A percentile compares a stretch with the other conserved stretches of the same genome.
Evolutionary conservation across 805 yeast genomes (phyloP).

Genomic region (Yarrowia hollandica): DNA sequence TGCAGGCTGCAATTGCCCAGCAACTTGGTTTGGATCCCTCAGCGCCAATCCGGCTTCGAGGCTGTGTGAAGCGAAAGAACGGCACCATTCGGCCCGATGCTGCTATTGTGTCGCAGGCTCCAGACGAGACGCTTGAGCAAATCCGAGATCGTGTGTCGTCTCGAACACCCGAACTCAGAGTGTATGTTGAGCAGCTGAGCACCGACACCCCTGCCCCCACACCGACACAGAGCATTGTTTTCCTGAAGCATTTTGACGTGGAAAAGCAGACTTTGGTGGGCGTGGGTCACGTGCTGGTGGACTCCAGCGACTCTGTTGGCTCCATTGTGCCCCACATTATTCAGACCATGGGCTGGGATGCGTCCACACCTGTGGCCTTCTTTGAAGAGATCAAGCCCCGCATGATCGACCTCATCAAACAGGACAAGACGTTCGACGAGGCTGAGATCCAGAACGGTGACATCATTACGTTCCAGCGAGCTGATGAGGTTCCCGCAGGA

Average conservation of each 20-base stretch:
- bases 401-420: constrained; percentile 39
- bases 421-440: constrained; percentile 37
- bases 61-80: constrained; percentile 25
- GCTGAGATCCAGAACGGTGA: constrained; percentile 44
- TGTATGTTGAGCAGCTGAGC: background rate
- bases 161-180: background rate
- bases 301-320: constrained; percentile 49
- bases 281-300: constrained; percentile 57
- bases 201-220: constrained; percentile 1
- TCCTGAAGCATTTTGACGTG: constrained; percentile 67
- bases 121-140: constrained; percentile 26
- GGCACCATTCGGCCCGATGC: constrained; percentile 22
- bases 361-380: constrained; percentile 36
- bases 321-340: constrained; percentile 38
- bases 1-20: background rate
- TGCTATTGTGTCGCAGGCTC: constrained; percentile 2
- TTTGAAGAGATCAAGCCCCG: constrained; percentile 43
- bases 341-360: constrained; percentile 38
- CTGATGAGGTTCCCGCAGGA: constrained; percentile 30
- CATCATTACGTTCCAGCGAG: constrained; percentile 41
- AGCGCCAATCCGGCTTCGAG: background rate
- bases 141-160: background rate
- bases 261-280: constrained; percentile 59
- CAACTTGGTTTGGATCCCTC: background rate
- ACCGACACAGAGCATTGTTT: constrained; percentile 34